Base-by-base conservation (phyloP, 2,329 filamentous ascomycete species). In the Trichoderma citrinoviride region DNA sequence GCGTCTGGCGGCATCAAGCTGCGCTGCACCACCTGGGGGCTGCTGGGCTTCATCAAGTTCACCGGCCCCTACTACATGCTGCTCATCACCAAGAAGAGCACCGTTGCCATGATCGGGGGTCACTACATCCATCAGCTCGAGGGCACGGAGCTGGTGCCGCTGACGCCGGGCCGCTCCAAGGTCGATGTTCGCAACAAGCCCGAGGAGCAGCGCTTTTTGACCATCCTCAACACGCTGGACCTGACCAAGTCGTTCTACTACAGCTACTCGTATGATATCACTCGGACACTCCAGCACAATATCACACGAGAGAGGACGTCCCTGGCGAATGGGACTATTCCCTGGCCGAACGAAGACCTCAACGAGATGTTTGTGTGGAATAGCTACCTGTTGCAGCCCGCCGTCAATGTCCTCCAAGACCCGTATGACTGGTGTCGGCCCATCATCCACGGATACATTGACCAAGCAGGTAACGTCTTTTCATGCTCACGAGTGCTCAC, bases 351-450 rank as follows among this genome's bases (percentile, higher is more conserved):
- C 29, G 83, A 85, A 37, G 87, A 93, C 70, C 90, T 90, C 74
- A 96, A 97, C 72, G 87, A 90, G 44, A 99, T 99, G 95, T 99
- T 99, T 74, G 90, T 98, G 3, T 99, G 95, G 95, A 99, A 99
- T 71, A 87, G 91, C 70, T 91, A 97, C 76, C 83, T 99, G 5
- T 83, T 99, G 19, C 83, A 89, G 66, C 93, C 95, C 0, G 92
- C 90, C 0, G 81, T 85, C 14, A 78, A 81, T 19, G 84, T 84
- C 6, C 80, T 99, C 44, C 89, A 90, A 68, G 90, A 93, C 71
- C 88, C 92, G 0, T 97, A 92, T 73, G 93, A 98, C 73, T 99
- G 95, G 95, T 99, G 94, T 75, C 85, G 96, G 25, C 93, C 95
- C 0, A 90, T 98, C 65, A 94, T 97, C 50, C 94, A 99, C 76